Evolutionary conservation across 2,329 filamentous ascomycete genomes (phyloP).

Genomic region (Ramichloridium luteum): DNA sequence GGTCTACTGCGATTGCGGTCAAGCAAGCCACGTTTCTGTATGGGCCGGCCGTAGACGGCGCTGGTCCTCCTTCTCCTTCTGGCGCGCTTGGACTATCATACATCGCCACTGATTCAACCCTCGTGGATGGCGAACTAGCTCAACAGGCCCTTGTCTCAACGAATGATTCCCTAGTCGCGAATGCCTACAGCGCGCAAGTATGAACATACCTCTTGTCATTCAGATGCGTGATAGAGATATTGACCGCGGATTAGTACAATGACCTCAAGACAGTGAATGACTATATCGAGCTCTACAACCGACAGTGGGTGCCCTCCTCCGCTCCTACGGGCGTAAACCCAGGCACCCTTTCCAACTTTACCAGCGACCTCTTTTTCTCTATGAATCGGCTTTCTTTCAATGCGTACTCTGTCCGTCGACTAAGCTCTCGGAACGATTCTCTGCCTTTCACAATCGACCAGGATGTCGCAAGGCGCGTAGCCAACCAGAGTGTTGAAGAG

Average conservation of each 20-base stretch:
- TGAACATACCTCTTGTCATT: neutral
- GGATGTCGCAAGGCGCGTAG: conserved; percentile 19
- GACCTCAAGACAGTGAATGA: conserved; percentile 20
- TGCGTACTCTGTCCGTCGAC: conserved; percentile 29
- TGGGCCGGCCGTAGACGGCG: neutral
- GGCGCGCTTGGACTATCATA: neutral
- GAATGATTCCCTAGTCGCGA: neutral
- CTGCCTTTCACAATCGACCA: conserved; percentile 30
- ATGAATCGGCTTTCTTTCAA: conserved; percentile 37
- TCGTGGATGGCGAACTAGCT: neutral
- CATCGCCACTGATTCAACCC: neutral
- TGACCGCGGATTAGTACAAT: no score
- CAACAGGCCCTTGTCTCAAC: neutral
- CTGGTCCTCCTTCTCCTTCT: neutral
- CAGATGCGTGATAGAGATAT: no score
- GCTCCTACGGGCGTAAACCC: conserved; percentile 26
- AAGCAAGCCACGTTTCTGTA: conserved; percentile 1
- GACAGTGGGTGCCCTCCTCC: conserved; percentile 27
- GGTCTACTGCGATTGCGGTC: neutral
- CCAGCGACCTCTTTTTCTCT: conserved; percentile 36
- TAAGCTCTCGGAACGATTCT: conserved; percentile 18
- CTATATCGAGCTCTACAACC: conserved; percentile 32
- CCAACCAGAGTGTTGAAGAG: conserved; percentile 21
- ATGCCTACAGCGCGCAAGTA: neutral
- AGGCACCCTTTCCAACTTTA: conserved; percentile 34